A percentile compares a stretch with the other conserved stretches of the same genome.
Conservation (phyloP, 495 filamentous ascomycete genomes). For the Zalerion maritima region DNA sequence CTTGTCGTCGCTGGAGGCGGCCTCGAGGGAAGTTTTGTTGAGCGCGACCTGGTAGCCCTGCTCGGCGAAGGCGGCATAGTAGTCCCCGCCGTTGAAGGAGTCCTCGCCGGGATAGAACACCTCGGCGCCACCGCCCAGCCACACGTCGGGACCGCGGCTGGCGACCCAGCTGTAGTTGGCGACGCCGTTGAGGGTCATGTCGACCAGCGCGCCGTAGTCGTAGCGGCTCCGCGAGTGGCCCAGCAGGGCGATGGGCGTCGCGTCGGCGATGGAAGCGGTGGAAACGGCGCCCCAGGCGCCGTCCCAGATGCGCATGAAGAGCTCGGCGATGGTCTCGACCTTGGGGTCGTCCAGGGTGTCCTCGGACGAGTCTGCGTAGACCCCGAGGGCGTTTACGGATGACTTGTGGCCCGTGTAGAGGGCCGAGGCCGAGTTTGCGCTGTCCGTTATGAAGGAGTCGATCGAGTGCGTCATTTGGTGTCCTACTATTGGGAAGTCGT, state of each 20-base stretch:
- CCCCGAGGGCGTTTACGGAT: slow-evolving; percentile 57
- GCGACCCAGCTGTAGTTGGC: slow-evolving; percentile 55
- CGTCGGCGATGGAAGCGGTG: slow-evolving; percentile 58
- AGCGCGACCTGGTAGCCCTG: slow-evolving; percentile 48
- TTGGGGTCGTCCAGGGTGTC: slow-evolving; percentile 60
- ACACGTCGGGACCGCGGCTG: slow-evolving; percentile 51
- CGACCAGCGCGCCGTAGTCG: slow-evolving; percentile 47
- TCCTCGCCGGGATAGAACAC: slow-evolving; percentile 44
- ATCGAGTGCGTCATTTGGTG: slow-evolving; percentile 64
- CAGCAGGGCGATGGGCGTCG: slow-evolving; percentile 53
- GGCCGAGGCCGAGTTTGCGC: slow-evolving; percentile 59
- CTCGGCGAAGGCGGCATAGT: slow-evolving; percentile 49
- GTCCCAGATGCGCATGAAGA: slow-evolving; percentile 46
- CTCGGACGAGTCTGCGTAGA: slow-evolving; percentile 54
- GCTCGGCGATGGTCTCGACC: slow-evolving; percentile 61
- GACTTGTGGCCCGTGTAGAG: slow-evolving; percentile 64
- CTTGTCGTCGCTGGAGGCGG: slow-evolving; percentile 34
- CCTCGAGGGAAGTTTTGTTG: slow-evolving; percentile 49
- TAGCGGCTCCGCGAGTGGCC: slow-evolving; percentile 50
- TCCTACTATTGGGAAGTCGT: slow-evolving; percentile 57
- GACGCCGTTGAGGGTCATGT: slow-evolving; percentile 42
- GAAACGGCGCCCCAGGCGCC: slow-evolving; percentile 40
- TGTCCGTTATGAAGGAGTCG: slow-evolving; percentile 64
- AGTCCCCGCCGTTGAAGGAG: slow-evolving; percentile 44
- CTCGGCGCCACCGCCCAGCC: slow-evolving; percentile 61